Evolutionary conservation across 768 basidiomycete species (phyloP).

Genomic region (Gelatoporia subvermispora): DNA sequence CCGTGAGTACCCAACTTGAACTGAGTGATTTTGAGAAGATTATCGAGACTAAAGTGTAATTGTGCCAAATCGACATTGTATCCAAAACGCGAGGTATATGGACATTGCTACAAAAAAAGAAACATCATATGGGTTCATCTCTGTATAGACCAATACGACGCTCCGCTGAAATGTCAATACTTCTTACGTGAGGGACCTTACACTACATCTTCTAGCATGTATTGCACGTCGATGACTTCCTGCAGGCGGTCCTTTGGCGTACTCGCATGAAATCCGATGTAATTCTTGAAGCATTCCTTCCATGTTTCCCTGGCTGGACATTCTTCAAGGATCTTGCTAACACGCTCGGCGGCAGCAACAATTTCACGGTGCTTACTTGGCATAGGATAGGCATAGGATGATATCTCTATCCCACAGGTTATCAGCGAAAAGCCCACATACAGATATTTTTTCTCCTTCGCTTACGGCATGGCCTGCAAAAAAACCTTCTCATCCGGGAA

Average conservation of each 20-base stretch:
- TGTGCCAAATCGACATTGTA: no score
- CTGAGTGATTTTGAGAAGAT: no score
- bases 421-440: no score
- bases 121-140: no score
- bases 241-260: conserved; percentile 6
- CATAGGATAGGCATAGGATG: background rate
- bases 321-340: conserved; percentile 1
- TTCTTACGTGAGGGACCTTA: no score
- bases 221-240: conserved; percentile 5
- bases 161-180: no score
- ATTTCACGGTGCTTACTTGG: conserved; percentile 10
- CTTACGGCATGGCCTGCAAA: conserved; percentile 36
- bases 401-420: background rate
- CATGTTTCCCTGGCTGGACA: conserved; percentile 12
- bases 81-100: no score
- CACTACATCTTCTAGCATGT: background rate
- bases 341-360: conserved; percentile 11
- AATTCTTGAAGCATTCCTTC: conserved; percentile 11
- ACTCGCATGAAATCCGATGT: conserved; percentile 13
- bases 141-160: no score
- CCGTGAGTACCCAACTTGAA: no score
- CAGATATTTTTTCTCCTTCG: background rate
- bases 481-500: conserved; percentile 28
- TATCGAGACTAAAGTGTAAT: no score
- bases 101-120: no score